Percentiles rank a stretch among this genome's conserved stretches.
These are phyloP conservation scores for Austroboletus niveus DNA, from an alignment of 1,284 basidiomycete species.

Conservation along the genomic window DNA sequence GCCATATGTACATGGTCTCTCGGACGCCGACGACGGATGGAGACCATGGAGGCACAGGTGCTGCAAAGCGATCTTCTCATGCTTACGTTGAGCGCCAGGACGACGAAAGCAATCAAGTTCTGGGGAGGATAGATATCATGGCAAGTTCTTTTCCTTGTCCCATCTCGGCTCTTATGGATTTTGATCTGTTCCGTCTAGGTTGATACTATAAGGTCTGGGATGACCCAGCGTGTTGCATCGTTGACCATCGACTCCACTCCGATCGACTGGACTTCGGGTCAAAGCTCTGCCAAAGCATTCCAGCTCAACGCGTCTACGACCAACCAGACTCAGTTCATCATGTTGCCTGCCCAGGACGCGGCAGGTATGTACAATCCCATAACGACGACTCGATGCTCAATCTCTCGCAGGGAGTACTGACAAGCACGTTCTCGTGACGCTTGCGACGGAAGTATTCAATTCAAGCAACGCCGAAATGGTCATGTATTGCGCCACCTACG, in stretches of 20 bases:
- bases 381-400: neutral
- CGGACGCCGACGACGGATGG: too few relatives aligned
- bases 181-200: neutral
- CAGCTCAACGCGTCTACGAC: conserved; percentile 55
- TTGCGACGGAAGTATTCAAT: conserved; percentile 49
- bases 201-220: conserved; percentile 11
- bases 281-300: conserved; percentile 31
- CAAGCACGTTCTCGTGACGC: conserved; percentile 34
- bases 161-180: neutral
- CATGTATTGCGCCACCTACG: conserved; percentile 60
- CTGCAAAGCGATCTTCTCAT: too few relatives aligned
- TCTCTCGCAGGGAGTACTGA: conserved; percentile 10
- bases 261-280: conserved; percentile 26
- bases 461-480: conserved; percentile 35
- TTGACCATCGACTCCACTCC: conserved; percentile 41
- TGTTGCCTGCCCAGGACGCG: conserved; percentile 25
- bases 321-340: conserved; percentile 50
- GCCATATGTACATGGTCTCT: too few relatives aligned
- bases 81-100: conserved; percentile 10
- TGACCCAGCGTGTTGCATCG: conserved; percentile 40
- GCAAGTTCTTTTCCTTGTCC: conserved; percentile 29
- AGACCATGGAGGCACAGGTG: too few relatives aligned
- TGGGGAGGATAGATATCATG: conserved; percentile 49
- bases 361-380: conserved; percentile 13
- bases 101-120: conserved; percentile 26